phyloP scores from a whole-genome alignment of 805 yeast species.

The Starmera pachycereana region DNA sequence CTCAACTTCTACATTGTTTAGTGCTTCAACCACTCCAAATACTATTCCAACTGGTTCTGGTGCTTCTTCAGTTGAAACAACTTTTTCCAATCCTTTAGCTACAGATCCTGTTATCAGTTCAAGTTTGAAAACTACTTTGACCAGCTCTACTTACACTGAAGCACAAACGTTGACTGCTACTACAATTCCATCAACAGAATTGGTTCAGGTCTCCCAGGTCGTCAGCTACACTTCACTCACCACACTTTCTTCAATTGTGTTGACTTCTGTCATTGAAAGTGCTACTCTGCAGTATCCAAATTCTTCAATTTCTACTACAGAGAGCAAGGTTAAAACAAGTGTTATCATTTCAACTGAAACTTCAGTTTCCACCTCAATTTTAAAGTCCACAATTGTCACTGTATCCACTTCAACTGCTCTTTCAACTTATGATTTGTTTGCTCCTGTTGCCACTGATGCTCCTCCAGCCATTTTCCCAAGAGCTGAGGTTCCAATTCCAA shows the following conservation, averaged over 20 bases:
- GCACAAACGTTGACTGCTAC: neutral
- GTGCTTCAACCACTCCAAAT: no score
- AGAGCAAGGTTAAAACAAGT: conserved; percentile 17
- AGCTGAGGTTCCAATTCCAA: conserved; percentile 30
- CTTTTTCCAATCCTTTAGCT: neutral
- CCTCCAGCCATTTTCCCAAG: conserved; percentile 39
- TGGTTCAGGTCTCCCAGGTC: no score
- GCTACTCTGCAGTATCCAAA: conserved; percentile 20
- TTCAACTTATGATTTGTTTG: conserved; percentile 34
- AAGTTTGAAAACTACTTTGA: no score
- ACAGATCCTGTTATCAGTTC: neutral
- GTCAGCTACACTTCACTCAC: neutral
- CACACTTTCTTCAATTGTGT: neutral
- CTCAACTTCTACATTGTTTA: conserved; percentile 6
- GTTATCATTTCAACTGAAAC: conserved; percentile 23
- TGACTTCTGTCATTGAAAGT: neutral
- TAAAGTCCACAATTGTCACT: conserved; percentile 1
- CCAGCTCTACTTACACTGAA: neutral
- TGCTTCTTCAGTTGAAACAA: neutral
- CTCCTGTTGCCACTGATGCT: conserved; percentile 31
- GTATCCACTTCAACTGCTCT: conserved; percentile 4
- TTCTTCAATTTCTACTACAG: conserved; percentile 10
- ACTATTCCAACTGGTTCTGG: neutral
- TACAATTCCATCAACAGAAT: neutral
- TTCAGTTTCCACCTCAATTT: conserved; percentile 5